Conservation (phyloP, 2,329 filamentous ascomycete genomes). For the Cordyceps cateniannulata region DNA sequence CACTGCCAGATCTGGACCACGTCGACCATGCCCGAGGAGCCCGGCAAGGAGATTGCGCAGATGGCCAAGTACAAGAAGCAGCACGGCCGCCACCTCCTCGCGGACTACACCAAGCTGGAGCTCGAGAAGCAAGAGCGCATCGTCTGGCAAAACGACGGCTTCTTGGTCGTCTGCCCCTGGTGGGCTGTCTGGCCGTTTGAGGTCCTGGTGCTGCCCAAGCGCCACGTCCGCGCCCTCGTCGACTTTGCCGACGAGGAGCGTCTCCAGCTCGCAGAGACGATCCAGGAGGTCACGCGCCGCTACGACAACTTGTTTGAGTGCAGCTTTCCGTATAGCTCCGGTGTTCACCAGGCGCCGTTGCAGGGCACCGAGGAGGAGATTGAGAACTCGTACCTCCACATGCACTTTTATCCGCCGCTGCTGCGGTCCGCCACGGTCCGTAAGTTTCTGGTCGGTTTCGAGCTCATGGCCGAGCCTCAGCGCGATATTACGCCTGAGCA, state of each 20-base stretch:
- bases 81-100: constrained; percentile 70
- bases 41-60: constrained; percentile 68
- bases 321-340: constrained; percentile 93
- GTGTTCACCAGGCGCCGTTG: constrained; percentile 90
- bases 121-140: constrained; percentile 74
- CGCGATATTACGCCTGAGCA: constrained; percentile 97
- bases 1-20: constrained; percentile 97
- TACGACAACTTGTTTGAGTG: constrained; percentile 98
- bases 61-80: constrained; percentile 71
- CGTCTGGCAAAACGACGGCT: constrained; percentile 79
- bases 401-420: constrained; percentile 96
- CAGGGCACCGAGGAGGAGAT: constrained; percentile 76
- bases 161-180: constrained; percentile 89
- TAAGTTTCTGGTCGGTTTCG: constrained; percentile 95
- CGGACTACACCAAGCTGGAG: constrained; percentile 82
- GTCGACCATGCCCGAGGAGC: constrained; percentile 84
- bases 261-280: constrained; percentile 68
- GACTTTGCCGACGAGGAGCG: constrained; percentile 71
- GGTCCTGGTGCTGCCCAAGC: constrained; percentile 79
- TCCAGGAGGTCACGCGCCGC: constrained; percentile 80
- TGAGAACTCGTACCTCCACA: constrained; percentile 83
- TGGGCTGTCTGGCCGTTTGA: constrained; percentile 98
- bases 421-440: constrained; percentile 87
- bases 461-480: constrained; percentile 96
- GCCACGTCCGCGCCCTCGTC: constrained; percentile 76